A percentile compares a stretch with the other conserved stretches of the same genome.
phyloP scores from a whole-genome alignment of 495 filamentous ascomycete species.

The Penicillium roqueforti region DNA sequence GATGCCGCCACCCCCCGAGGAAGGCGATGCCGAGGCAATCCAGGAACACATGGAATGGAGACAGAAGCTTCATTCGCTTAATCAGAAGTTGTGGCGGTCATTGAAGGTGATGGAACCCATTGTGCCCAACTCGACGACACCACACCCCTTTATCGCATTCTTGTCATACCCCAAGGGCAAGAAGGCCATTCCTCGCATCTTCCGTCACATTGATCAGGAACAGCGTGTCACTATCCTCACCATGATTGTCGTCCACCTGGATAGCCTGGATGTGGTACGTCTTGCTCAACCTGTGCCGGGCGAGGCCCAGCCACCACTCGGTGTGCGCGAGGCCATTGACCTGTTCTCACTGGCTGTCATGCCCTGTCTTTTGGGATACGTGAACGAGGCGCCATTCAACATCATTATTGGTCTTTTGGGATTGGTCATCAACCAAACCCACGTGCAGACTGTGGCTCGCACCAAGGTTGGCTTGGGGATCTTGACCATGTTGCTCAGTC shows the following conservation, averaged over 20 bases:
- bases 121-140: constrained; percentile 59
- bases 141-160: constrained; percentile 96
- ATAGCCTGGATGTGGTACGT: constrained; percentile 83
- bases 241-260: constrained; percentile 92
- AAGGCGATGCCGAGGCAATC: constrained; percentile 59
- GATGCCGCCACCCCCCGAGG: constrained; percentile 65
- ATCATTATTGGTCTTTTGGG: constrained; percentile 87
- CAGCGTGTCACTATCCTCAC: constrained; percentile 92
- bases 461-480: constrained; percentile 83
- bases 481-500: constrained; percentile 90
- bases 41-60: constrained; percentile 69
- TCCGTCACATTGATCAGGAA: constrained; percentile 85
- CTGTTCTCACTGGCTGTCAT: constrained; percentile 84
- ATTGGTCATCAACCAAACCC: constrained; percentile 74
- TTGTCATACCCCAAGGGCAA: constrained; percentile 94
- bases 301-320: constrained; percentile 63
- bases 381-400: constrained; percentile 84
- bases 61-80: constrained; percentile 63
- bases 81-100: constrained; percentile 73
- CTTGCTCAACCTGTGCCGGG: constrained; percentile 64
- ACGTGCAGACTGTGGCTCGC: constrained; percentile 70
- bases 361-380: constrained; percentile 79
- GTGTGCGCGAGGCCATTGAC: constrained; percentile 84
- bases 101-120: constrained; percentile 91
- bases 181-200: constrained; percentile 88